phyloP scores from a whole-genome alignment of 139 green algal species.

The Auxenochlorella pyrenoidosa region DNA sequence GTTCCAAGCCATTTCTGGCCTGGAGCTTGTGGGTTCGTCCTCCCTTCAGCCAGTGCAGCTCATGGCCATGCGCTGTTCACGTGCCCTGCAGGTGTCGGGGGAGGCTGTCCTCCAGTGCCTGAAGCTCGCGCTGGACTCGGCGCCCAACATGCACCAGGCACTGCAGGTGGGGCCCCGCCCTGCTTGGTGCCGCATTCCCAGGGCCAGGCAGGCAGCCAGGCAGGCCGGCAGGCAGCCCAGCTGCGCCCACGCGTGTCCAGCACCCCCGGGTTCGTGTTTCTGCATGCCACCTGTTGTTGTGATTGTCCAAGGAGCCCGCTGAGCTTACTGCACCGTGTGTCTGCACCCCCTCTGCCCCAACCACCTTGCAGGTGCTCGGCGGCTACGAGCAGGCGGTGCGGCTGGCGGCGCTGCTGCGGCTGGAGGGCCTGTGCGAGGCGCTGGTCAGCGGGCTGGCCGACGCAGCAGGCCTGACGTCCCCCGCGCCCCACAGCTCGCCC shows the following conservation, averaged over 20 bases:
- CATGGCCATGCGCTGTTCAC: no score
- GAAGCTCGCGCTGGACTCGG: constrained; percentile 48
- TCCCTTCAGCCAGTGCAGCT: no score
- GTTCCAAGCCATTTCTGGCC: no score
- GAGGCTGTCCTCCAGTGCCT: constrained; percentile 61
- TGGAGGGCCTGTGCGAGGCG: constrained; percentile 70
- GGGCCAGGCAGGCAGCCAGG: no score
- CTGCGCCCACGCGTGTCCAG: no score
- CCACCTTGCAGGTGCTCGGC: constrained; percentile 51
- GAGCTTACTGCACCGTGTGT: no score
- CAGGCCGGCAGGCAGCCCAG: background rate
- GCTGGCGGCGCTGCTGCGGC: constrained; percentile 68
- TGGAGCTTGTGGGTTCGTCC: no score
- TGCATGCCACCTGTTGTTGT: background rate
- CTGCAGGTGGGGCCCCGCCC: background rate
- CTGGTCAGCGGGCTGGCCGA: constrained; percentile 61
- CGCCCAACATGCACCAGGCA: constrained; percentile 33
- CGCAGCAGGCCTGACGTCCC: constrained; percentile 34
- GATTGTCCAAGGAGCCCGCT: background rate
- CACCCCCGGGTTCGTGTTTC: background rate
- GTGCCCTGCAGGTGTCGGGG: constrained; percentile 65
- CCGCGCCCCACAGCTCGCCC: constrained; percentile 18
- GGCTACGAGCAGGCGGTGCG: constrained; percentile 60
- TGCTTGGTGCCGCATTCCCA: background rate
- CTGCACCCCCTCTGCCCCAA: background rate